Evolutionary conservation across 2,329 filamentous ascomycete genomes (phyloP).

Genomic region (Rhynchosporium graminicola): DNA sequence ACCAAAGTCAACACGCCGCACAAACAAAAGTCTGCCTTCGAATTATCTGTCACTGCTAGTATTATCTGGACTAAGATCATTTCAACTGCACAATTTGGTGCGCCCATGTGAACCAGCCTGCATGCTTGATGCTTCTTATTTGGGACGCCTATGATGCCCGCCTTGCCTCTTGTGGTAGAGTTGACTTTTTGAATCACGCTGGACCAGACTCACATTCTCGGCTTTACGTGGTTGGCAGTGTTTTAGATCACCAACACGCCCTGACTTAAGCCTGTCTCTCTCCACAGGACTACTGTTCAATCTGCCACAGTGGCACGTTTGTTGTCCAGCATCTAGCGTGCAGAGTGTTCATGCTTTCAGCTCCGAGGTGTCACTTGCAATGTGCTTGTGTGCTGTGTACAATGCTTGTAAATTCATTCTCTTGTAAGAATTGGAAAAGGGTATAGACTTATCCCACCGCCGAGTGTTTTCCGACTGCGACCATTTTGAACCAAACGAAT

Average conservation of each 20-base stretch:
- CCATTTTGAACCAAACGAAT: slow-evolving; percentile 24
- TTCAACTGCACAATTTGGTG: slow-evolving; percentile 2
- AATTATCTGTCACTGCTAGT: neutral
- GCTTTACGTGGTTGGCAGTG: slow-evolving; percentile 9
- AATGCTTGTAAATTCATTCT: slow-evolving; percentile 3
- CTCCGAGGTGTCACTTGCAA: slow-evolving; percentile 18
- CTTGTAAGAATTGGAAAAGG: slow-evolving; percentile 20
- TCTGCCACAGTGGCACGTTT: slow-evolving; percentile 1
- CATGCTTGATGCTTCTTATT: slow-evolving; percentile 10
- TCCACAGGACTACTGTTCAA: neutral
- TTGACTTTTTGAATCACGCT: slow-evolving; percentile 1
- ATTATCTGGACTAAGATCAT: neutral
- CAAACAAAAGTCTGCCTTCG: neutral
- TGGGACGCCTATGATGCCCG: slow-evolving; percentile 5
- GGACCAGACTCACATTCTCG: neutral
- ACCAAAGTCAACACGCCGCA: slow-evolving; percentile 3
- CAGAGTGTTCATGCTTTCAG: slow-evolving; percentile 11
- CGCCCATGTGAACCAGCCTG: slow-evolving; percentile 6
- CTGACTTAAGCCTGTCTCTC: slow-evolving; percentile 5
- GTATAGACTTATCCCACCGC: slow-evolving; percentile 26
- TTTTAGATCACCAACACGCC: slow-evolving; percentile 7
- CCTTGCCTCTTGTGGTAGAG: neutral
- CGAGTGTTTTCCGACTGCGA: slow-evolving; percentile 16
- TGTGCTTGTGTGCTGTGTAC: neutral
- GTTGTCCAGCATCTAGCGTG: neutral